Evolutionary conservation across 768 basidiomycete genomes (phyloP), one percentile per base, ranked within the genome.

Genomic region (Lentinula sp.): DNA sequence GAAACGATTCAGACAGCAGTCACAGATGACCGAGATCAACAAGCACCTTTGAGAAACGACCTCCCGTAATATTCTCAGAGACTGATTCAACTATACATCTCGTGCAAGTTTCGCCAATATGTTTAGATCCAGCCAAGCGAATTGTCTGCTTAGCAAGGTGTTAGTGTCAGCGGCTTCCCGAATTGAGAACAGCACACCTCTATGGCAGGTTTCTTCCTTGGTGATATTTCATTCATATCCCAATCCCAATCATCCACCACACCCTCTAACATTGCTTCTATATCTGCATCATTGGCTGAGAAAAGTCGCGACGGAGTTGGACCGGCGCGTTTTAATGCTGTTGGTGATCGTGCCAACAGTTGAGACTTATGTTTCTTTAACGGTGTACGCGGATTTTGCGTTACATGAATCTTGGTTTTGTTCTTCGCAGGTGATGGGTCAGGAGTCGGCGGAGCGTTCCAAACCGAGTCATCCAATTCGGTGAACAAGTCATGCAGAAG

Each of bases 191-290:
- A 43, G 42, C 46, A 35, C 39, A 49, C 54, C 69, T 65, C 65
- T 66, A 52, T 59, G 5, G 43, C 23, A 15, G 66, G 66, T 57
- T 72, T 73, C 10, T 83, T 86, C 61, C 76, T 79, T 3, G 85
- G 84, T 2, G 79, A 80, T 46, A 81, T 62, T 34, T 78, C 77
- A 62, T 78, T 74, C 76, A 81, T 80, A 62, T 84, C 82, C 82
- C 86, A 84, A 64, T 91, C 86, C 85, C 88, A 88, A 40, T 80
- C 75, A 66, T 88, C 88, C 1, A 87, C 88, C 1, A 83, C 84
- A 0, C 87, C 89, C 32, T 86, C 81, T n/a, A 87, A 67, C 13
- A 89, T 75, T 3, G 72, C 67, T 2, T 72, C 68, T 34, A 87
- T 65, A 62, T 87, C 82, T 23, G 80, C 64, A 61, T 79, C 73